Evolutionary conservation across 2,329 filamentous ascomycete genomes (phyloP), one percentile per base, ranked within the genome.

Genomic region (Aureobasidium sp.): DNA sequence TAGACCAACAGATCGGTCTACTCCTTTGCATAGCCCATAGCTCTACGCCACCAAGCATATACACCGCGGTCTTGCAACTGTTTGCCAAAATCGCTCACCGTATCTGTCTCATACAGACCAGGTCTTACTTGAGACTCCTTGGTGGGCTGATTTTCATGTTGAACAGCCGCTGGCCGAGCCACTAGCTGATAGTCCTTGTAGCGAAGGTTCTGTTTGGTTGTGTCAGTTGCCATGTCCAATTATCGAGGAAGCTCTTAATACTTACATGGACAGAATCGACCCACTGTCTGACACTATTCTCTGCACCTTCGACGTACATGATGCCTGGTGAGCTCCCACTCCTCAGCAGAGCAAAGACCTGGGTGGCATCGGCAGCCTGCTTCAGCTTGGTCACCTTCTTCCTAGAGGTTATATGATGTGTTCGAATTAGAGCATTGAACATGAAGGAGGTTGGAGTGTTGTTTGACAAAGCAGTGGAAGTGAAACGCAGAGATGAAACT

Each of bases 401-500:
- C 65, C 88, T 85, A 0, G 87, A 91, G 4, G 88, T 91, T 69
- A 92, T 91, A 72, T 92, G 89, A 67, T 92, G 89, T 0, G 89
- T 92, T 58, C 87, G 83, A 63, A 92, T 89, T 48, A 92, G 77
- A 34, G 87, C 82, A 69, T 83, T 82, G 69, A 75, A 81, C 25
- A 72, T 58, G 50, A 54, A 54, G 13, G 21, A 42, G 37, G 8
- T 1, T 30, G 27, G 21, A 9, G 14, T 30, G 14, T 21, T 42
- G 50, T 27, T 42, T 29, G 27, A 41, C 6, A 10, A 1, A 5
- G 21, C n/a, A 10, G 21, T 5, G 2, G 21, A 42, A 21, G 25
- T 59, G 42, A 47, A 47, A 37, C 30, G 42, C 16, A 44, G 41
- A 48, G 9, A 39, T 44, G 39, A 57, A 45, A 57, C 30, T 55